Evolutionary conservation across 163 green algal genomes (phyloP), one percentile per base, ranked within the genome.

Genomic region (Scenedesmus sp.): DNA sequence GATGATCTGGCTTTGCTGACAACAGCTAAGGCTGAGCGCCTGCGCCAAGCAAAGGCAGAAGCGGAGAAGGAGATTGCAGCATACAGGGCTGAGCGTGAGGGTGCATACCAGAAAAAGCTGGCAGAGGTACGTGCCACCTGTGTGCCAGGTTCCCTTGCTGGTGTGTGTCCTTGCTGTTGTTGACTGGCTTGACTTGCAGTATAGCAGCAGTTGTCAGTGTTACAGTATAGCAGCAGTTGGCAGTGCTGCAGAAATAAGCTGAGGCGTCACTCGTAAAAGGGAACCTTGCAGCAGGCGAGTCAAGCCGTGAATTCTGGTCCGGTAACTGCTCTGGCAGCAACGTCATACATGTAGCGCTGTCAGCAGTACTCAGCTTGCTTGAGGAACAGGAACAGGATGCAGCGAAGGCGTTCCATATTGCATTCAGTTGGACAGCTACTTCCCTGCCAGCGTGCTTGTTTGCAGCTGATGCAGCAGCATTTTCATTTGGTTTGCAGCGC

Each of bases 21-120:
- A 23, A 13, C 86, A 99, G 97, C 95, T 59, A 99, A 98, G 93
- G 76, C 93, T 9, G 96, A 98, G 55, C 94, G 97, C 12, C 89
- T 99, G 90, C 97, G 97, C 87, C 96, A 99, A 90, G 97, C 97
- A 3, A 98, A 99, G 91, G 95, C 94, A 10, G 97, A 99, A 93
- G 97, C 97, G 20, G 97, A 99, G 92, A 95, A 94, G 74, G 97
- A 99, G 91, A 96, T 99, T 81, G 93, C 94, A 84, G 93, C 95
- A 0, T 99, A 98, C 94, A 96, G 96, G 70, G 90, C 95, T 8
- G 95, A 98, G 94, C 94, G 96, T 2, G 97, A 99, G 91, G 96
- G 96, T 2, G 94, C 95, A 3, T 99, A 98, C 91, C 95, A 98
- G 91, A 97, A 97, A 91, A 96, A 96, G 76, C 95, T 98, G 62